Percentiles rank a stretch among this genome's conserved stretches.
Conservation (phyloP, 768 basidiomycete species). For the Leccinellum rugosiceps region DNA sequence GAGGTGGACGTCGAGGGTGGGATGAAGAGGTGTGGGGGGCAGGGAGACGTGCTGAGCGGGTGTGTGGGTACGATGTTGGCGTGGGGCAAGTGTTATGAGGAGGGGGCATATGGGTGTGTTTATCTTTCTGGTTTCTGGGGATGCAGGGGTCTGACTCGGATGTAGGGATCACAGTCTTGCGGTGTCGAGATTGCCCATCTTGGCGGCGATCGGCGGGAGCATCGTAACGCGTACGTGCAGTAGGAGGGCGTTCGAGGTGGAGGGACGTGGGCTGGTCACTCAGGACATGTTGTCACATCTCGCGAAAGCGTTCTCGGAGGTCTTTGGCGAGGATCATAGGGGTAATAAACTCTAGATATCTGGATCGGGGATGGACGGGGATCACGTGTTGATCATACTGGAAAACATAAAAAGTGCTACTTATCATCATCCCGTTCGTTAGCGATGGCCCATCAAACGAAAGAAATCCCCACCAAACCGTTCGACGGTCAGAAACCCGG, state of each 20-base stretch:
- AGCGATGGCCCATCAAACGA: conserved; percentile 46
- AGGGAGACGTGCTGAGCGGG: conserved; percentile 92
- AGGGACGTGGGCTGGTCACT: conserved; percentile 80
- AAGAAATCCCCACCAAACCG: conserved; percentile 78
- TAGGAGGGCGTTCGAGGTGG: conserved; percentile 66
- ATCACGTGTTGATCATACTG: conserved; percentile 21
- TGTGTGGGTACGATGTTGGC: conserved; percentile 86
- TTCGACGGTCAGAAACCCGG: conserved; percentile 96
- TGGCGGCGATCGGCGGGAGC: conserved; percentile 84
- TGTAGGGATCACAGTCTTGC: conserved; percentile 52
- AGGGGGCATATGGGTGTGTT: conserved; percentile 73
- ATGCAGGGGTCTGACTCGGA: conserved; percentile 3
- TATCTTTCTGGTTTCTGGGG: too few relatives aligned
- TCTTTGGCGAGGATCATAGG: conserved; percentile 46
- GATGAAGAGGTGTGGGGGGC: conserved; percentile 90
- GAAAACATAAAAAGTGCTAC: conserved; percentile 15
- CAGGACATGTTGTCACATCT: conserved; percentile 69
- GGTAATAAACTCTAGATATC: conserved; percentile 33
- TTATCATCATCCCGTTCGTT: neutral
- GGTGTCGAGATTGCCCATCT: conserved; percentile 67
- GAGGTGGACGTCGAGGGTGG: conserved; percentile 74
- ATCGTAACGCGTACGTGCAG: conserved; percentile 87
- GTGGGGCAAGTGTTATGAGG: conserved; percentile 93
- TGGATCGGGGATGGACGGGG: neutral
- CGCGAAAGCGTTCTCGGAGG: conserved; percentile 66